These are phyloP conservation scores for Neurospora hispaniola DNA, from an alignment of 495 filamentous ascomycete species.

Conservation along the genomic window DNA sequence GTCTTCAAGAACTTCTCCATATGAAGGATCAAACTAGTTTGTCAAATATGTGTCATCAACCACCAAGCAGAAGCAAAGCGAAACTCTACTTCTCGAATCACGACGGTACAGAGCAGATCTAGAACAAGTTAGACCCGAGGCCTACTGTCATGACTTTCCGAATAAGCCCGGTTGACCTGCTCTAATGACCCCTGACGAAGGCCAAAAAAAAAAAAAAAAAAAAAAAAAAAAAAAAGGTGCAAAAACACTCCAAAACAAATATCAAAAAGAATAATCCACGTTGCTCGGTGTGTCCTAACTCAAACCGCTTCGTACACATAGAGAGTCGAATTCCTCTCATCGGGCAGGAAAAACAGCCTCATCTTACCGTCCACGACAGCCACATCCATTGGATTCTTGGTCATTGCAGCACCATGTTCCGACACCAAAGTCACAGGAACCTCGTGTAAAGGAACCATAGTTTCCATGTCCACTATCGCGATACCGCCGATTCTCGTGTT, in stretches of 20 bases:
- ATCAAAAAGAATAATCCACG: neutral
- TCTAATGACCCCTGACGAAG: neutral
- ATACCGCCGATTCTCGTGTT: slow-evolving; percentile 22
- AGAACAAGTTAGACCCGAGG: neutral
- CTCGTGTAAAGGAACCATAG: slow-evolving; percentile 25
- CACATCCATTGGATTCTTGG: slow-evolving; percentile 29
- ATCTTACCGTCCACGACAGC: slow-evolving; percentile 25
- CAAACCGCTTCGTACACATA: slow-evolving; percentile 26
- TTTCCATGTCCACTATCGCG: slow-evolving; percentile 25
- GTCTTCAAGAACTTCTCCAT: neutral
- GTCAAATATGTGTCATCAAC: neutral
- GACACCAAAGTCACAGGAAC: slow-evolving; percentile 26
- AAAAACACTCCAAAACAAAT: neutral
- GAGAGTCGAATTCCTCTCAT: slow-evolving; percentile 26
- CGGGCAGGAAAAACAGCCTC: slow-evolving; percentile 25
- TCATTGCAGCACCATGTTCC: slow-evolving; percentile 18
- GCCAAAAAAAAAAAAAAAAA: neutral
- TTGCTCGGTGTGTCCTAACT: neutral
- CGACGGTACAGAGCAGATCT: neutral
- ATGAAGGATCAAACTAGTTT: neutral
- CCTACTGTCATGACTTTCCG: too few relatives aligned
- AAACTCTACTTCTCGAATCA: neutral
- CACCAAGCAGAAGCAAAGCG: neutral
- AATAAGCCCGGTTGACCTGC: too few relatives aligned
- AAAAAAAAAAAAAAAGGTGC: too few relatives aligned